phyloP scores from a whole-genome alignment of 2,329 filamentous ascomycete species.

The Cadophora luteo-olivacea region DNA sequence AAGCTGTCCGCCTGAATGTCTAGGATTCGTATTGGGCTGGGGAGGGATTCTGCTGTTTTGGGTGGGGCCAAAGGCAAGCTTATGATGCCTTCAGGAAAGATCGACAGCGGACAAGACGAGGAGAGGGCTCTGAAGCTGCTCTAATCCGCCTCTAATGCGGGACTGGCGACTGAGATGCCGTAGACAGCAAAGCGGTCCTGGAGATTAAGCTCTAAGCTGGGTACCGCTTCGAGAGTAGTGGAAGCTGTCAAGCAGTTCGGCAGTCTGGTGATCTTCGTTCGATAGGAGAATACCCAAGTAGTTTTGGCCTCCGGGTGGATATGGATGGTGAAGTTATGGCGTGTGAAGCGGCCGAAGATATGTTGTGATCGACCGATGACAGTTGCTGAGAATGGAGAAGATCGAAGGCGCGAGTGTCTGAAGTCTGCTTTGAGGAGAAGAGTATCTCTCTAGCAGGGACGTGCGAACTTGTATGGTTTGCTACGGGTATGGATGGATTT shows the following conservation, averaged over 20 bases:
- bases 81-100: constrained; percentile 37
- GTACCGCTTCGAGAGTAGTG: constrained; percentile 34
- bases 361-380: constrained; percentile 17
- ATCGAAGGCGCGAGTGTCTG: constrained; percentile 31
- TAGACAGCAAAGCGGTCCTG: constrained; percentile 14
- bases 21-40: constrained; percentile 25
- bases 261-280: constrained; percentile 31
- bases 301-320: not conserved
- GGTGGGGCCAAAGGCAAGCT: constrained; percentile 21
- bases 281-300: constrained; percentile 5
- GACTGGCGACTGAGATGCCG: constrained; percentile 4
- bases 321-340: constrained; percentile 12
- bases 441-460: constrained; percentile 11
- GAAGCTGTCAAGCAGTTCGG: constrained; percentile 37
- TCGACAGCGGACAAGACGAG: constrained; percentile 33
- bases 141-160: constrained; percentile 25
- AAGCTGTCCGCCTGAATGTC: constrained; percentile 22
- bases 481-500: constrained; percentile 8
- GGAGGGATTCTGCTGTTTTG: constrained; percentile 23
- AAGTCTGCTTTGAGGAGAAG: constrained; percentile 21
- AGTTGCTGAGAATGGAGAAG: constrained; percentile 27
- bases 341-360: constrained; percentile 22
- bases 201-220: constrained; percentile 40
- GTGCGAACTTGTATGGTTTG: not conserved
- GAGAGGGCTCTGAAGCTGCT: constrained; percentile 19